Base-by-base conservation (phyloP, 129 eudicot genomes). In the Helianthus tuberosus region DNA sequence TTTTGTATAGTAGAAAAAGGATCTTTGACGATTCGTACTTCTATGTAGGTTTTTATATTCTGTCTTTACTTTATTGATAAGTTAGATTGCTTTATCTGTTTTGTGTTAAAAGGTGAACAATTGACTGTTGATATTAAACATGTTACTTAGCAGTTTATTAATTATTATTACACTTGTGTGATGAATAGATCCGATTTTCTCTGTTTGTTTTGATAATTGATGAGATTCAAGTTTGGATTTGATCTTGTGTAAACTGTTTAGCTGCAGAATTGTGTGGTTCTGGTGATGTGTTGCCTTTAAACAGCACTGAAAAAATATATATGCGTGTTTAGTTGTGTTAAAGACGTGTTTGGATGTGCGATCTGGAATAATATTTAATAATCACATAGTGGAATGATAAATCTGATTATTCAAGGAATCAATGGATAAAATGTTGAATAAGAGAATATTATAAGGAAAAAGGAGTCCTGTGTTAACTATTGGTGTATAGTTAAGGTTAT, bases 11-110 rank as follows among this genome's bases (percentile, higher is more conserved):
- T 15, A 38, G 11, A 53, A 11, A 11, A 52, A 74, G 52, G 71
- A 74, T 74, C 63, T 14, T 41, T 57, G 44, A 72, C 5, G 67
- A 72, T 72, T 58, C 62, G 38, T 39, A 72, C 57, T 25, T 52
- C 29, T 57, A 15, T 72, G 3, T 48, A 47, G 77, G 9, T 62
- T 73, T 44, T 13, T 47, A 61, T 44, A 8, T 47, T 43, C 11
- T 27, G 10, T 35, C 36, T 8, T 74, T 11, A 38, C 41, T 50
- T 51, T 49, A 35, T 64, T 53, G 3, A n/a, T 14, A 17, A 61
- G 77, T 25, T 72, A 3, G 32, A 46, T 73, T 73, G 12, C 43
- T 60, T 29, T 29, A 27, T 29, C 43, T 0, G 23, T 17, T 3
- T 10, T 8, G 0, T 32, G 11, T 48, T 13, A 63, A 48, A 48